These are phyloP conservation scores for Blastocladiella emersonii DNA, from an alignment of 371 early-diverging fungal species.

Conservation along the genomic window DNA sequence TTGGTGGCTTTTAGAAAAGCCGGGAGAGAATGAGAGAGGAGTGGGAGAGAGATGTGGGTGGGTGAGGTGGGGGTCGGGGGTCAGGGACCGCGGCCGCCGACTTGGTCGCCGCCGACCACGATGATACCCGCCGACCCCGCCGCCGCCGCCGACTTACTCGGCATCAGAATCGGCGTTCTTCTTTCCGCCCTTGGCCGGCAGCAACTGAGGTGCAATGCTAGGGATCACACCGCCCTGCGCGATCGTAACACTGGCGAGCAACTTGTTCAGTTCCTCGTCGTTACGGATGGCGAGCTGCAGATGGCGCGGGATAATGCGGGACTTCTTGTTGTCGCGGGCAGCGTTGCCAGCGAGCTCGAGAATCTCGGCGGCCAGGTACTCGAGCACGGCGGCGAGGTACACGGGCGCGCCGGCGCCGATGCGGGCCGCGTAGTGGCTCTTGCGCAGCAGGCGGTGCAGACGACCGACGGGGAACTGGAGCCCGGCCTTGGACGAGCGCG, in stretches of 20 bases:
- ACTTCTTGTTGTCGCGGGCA: slow-evolving; percentile 39
- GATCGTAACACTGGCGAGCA: slow-evolving; percentile 45
- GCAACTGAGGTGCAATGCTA: too few relatives aligned
- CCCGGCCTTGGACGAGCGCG: slow-evolving; percentile 9
- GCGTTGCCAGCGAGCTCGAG: slow-evolving; percentile 43
- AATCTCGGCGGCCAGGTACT: slow-evolving; percentile 43
- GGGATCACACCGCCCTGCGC: slow-evolving; percentile 41
- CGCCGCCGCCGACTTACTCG: too few relatives aligned
- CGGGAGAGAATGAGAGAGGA: neutral
- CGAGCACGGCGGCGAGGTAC: slow-evolving; percentile 39
- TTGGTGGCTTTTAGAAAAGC: neutral
- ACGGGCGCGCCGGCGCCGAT: slow-evolving; percentile 38
- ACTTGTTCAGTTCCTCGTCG: slow-evolving; percentile 38
- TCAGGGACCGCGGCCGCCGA: neutral
- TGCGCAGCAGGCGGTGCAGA: slow-evolving; percentile 17
- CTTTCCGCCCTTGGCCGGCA: slow-evolving; percentile 11
- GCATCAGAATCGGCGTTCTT: slow-evolving; percentile 1
- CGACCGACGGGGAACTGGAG: slow-evolving; percentile 17
- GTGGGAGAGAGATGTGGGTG: neutral
- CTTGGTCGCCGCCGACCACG: too few relatives aligned
- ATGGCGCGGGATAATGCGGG: slow-evolving; percentile 37
- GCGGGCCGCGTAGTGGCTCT: slow-evolving; percentile 44
- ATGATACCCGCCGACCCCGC: too few relatives aligned
- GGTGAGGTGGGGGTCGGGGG: slow-evolving; percentile 9
- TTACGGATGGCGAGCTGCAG: slow-evolving; percentile 36